Conservation (phyloP, 148 eudicot species). For the Polygonum aviculare region DNA sequence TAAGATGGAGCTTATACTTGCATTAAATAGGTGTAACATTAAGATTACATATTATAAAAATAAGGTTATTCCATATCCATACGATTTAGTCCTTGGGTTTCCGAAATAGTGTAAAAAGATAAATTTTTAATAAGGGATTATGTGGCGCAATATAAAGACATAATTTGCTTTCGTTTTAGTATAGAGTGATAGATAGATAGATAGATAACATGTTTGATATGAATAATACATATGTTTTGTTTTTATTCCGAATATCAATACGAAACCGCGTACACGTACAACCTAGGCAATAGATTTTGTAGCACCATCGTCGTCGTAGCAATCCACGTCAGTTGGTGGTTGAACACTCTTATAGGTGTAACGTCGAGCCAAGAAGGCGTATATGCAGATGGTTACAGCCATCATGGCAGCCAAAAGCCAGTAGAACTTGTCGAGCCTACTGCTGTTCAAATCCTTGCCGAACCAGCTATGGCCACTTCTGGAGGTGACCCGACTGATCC, state of each 20-base stretch:
- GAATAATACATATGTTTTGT: neutral
- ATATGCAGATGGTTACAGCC: constrained; percentile 17
- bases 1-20: too few species aligned
- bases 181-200: too few species aligned
- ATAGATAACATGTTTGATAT: too few species aligned
- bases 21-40: too few species aligned
- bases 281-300: constrained; percentile 23
- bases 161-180: too few species aligned
- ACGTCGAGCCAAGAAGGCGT: constrained; percentile 29
- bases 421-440: constrained; percentile 31
- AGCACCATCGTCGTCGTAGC: constrained; percentile 22
- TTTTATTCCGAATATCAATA: neutral
- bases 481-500: constrained; percentile 31
- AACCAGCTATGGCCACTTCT: constrained; percentile 51
- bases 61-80: too few species aligned
- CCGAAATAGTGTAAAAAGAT: too few species aligned
- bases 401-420: constrained; percentile 24
- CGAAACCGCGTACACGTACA: neutral
- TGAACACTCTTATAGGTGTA: constrained; percentile 59
- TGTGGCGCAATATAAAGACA: too few species aligned
- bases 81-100: too few species aligned
- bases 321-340: constrained; percentile 27
- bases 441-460: constrained; percentile 35
- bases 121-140: too few species aligned
- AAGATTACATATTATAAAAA: too few species aligned